These are phyloP conservation scores for Aspergillus carbonarius DNA, from an alignment of 2,329 filamentous ascomycete species.

Conservation along the genomic window DNA sequence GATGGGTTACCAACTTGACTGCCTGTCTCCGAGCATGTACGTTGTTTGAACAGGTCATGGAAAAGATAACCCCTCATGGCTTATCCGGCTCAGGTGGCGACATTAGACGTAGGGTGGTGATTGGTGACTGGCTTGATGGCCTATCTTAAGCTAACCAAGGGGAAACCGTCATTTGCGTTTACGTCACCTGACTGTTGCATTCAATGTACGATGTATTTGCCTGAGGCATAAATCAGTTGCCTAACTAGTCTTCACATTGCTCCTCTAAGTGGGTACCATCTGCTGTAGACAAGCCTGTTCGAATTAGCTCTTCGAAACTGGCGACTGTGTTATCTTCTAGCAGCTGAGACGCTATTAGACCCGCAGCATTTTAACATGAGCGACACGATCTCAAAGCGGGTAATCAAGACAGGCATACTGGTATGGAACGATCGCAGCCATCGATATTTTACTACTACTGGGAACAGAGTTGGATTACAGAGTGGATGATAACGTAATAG, in stretches of 20 bases:
- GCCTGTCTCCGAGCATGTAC: conserved; percentile 6
- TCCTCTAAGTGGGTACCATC: neutral
- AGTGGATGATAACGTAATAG: too few species aligned
- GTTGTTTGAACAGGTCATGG: neutral
- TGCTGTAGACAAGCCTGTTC: too few species aligned
- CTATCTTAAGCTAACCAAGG: neutral
- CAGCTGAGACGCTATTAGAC: too few species aligned
- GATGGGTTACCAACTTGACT: conserved; percentile 10
- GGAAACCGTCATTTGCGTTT: neutral
- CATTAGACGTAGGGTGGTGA: neutral
- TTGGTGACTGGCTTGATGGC: neutral
- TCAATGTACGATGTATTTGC: neutral
- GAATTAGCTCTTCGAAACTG: too few species aligned
- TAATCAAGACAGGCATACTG: too few species aligned
- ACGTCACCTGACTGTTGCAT: neutral
- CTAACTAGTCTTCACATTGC: neutral
- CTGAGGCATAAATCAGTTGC: neutral
- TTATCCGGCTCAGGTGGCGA: neutral
- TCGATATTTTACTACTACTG: too few species aligned
- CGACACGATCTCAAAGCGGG: too few species aligned
- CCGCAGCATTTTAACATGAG: too few species aligned
- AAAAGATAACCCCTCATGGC: neutral
- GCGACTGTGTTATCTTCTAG: too few species aligned
- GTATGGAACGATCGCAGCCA: too few species aligned
- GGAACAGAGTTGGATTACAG: too few species aligned